phyloP scores from a whole-genome alignment of 345 rosid genomes.

The Sisymbrium irio region DNA sequence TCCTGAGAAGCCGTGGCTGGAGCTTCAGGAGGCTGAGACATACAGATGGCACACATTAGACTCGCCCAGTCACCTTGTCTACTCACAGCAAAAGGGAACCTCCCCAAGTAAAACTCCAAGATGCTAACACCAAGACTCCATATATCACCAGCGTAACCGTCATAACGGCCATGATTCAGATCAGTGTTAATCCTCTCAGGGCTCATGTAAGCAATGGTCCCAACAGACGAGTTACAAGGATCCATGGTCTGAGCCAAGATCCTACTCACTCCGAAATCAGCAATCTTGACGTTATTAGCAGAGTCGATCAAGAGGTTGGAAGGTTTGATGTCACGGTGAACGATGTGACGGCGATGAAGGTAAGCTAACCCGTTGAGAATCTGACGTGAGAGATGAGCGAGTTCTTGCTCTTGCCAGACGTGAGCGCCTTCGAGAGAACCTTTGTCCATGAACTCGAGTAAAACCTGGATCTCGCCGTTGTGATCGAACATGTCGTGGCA shows the following conservation, averaged over 20 bases:
- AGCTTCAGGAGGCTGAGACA: slow-evolving; percentile 86
- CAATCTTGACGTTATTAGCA: slow-evolving; percentile 66
- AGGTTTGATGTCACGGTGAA: slow-evolving; percentile 92
- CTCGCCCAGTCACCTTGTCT: slow-evolving; percentile 94
- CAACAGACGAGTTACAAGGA: slow-evolving; percentile 89
- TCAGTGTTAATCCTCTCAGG: slow-evolving; percentile 96
- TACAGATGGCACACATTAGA: slow-evolving; percentile 81
- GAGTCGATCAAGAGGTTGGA: slow-evolving; percentile 79
- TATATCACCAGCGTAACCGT: slow-evolving; percentile 78
- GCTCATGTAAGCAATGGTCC: slow-evolving; percentile 96
- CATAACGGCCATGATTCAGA: slow-evolving; percentile 71
- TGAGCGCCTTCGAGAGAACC: slow-evolving; percentile 81
- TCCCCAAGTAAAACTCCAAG: slow-evolving; percentile 80
- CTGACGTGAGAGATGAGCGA: slow-evolving; percentile 70
- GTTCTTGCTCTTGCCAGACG: slow-evolving; percentile 43
- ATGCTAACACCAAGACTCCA: slow-evolving; percentile 95
- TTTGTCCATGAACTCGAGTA: slow-evolving; percentile 80
- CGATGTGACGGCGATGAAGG: slow-evolving; percentile 72
- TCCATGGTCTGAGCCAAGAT: slow-evolving; percentile 91
- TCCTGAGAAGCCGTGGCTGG: slow-evolving; percentile 70
- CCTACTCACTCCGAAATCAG: slow-evolving; percentile 92
- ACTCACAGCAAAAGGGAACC: slow-evolving; percentile 66
- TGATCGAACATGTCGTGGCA: slow-evolving; percentile 83
- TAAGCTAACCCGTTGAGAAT: slow-evolving; percentile 78
- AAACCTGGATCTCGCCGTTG: slow-evolving; percentile 84